Evolutionary conservation across 148 eudicot genomes (phyloP).

Genomic region (Polygonum aviculare): DNA sequence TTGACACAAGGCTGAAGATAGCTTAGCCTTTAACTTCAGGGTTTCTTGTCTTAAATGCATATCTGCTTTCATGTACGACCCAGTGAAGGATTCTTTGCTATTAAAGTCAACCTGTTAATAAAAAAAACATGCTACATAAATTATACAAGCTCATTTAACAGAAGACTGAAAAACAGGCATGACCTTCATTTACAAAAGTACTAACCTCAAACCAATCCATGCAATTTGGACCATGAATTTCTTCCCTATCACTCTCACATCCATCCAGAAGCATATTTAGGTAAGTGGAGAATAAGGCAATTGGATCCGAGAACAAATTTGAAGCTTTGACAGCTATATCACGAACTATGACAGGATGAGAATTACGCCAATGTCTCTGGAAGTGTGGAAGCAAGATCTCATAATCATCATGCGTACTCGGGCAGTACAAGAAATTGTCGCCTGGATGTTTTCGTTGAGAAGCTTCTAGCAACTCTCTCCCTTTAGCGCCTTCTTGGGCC

Average conservation of each 20-base stretch:
- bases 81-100: constrained; percentile 44
- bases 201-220: constrained; percentile 75
- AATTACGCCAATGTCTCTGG: constrained; percentile 76
- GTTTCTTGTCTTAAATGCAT: constrained; percentile 36
- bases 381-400: constrained; percentile 51
- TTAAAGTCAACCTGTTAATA: constrained; percentile 49
- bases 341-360: constrained; percentile 79
- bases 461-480: constrained; percentile 32
- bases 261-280: constrained; percentile 38
- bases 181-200: neutral
- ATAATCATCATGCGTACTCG: constrained; percentile 37
- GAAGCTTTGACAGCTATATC: constrained; percentile 32
- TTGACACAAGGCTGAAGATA: constrained; percentile 47
- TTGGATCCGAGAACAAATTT: constrained; percentile 65
- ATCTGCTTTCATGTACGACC: constrained; percentile 40
- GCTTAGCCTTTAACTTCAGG: constrained; percentile 52
- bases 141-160: neutral
- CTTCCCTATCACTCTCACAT: constrained; percentile 30
- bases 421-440: constrained; percentile 61
- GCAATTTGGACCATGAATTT: constrained; percentile 26
- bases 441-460: constrained; percentile 34
- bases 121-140: constrained; percentile 7
- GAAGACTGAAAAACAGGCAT: neutral
- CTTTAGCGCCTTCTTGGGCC: constrained; percentile 20
- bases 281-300: constrained; percentile 53